Base-by-base conservation (phyloP, 2,329 filamentous ascomycete species). In the Fusarium sublunatum region DNA sequence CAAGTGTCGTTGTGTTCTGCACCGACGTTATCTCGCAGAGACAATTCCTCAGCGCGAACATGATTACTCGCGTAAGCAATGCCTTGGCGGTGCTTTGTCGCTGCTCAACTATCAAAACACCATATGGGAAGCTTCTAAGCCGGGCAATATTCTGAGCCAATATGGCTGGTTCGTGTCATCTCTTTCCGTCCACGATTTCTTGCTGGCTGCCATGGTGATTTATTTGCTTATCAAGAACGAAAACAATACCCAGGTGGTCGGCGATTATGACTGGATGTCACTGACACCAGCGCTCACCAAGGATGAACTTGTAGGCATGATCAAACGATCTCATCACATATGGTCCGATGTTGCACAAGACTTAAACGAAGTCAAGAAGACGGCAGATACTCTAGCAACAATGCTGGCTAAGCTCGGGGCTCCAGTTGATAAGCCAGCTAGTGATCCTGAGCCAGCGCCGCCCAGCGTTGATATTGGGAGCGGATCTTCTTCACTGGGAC, bases 191-290 rank as follows among this genome's bases (percentile, higher is more conserved):
- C 85, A 88, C 46, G 86, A 89, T 68, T 89, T 86, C 46, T 74
- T 89, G 47, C 78, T 89, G 3, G 86, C 86, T 0, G 81, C 83
- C 51, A 86, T 87, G 80, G 80, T 89, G 12, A 68, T 89, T 4
- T 88, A 84, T 59, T 74, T 89, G 15, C 74, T 82, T 15, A 69
- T 82, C 24, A 79, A 81, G 61, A 81, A 78, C 67, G 75, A 78
- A 19, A 71, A 71, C 35, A 81, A 80, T 56, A 68, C 70, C 32
- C 77, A 81, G 7, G 68, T 64, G 13, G 76, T 73, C 5, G 72
- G 68, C 10, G 69, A 72, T 12, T 59, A 63, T 29, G 72, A 75
- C 58, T 79, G 76, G 78, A 72, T 75, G 57, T 70, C 68, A 36
- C 70, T 72, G 22, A 66, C 68, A 7, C 66, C 71, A 15, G 59